Evolutionary conservation across 2,329 filamentous ascomycete species (phyloP), one percentile per base, ranked within the genome.

Genomic region (Nakataea oryzae): DNA sequence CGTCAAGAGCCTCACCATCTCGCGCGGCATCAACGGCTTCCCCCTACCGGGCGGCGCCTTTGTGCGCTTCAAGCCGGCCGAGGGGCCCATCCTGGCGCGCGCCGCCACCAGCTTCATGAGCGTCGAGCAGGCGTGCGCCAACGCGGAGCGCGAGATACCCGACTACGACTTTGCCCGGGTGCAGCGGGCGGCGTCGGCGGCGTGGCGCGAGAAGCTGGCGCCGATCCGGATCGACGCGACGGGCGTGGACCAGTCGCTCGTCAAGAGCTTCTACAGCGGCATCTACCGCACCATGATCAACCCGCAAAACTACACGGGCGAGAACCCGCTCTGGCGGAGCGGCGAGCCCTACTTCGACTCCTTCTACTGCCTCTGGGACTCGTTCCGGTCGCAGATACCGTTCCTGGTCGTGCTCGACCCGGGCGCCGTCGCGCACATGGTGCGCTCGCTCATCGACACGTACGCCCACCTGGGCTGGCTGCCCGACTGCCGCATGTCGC

Each of bases 311-410:
- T 90, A 89, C 66, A 90, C 88, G 0, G 86, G 86, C 0, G 88
- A 91, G 70, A 91, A 90, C 62, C 86, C 86, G 2, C 70, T 85
- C 0, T 91, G 87, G 86, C 66, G 81, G 2, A 86, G 81, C 55
- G 76, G 76, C 2, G 86, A 89, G 70, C 87, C 87, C 0, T 91
- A 90, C 68, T 91, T 87, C 68, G 88, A 91, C 70, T 89, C 86
- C 0, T 90, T 87, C 67, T 92, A 91, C 71, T 91, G 87, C 66
- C 85, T 90, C 5, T 91, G 88, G 88, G 88, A 91, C 67, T 83
- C 82, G 0, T 90, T 88, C 65, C 78, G 88, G 27, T 86, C 83
- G 47, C 86, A 88, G 63, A 81, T 90, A 58, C 87, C 88, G 0
- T 81, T 91, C 26, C 74, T 92, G 32, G 89, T 86, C 0, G 76